Base-by-base conservation (phyloP, 345 rosid genomes). In the Gynandropsis gynandra region DNA sequence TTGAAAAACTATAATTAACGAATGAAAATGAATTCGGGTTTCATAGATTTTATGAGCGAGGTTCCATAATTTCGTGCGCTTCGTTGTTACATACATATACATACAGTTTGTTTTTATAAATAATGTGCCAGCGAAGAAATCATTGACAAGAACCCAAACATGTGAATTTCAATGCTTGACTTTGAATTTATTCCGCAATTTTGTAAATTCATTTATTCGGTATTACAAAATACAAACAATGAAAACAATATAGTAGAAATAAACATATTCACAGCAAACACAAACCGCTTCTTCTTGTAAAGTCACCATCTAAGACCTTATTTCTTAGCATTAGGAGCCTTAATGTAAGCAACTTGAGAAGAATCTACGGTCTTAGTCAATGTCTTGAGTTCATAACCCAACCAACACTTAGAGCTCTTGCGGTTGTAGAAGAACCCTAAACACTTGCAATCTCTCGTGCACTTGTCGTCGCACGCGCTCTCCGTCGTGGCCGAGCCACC, bases 331-430 rank as follows among this genome's bases (percentile, higher is more conserved):
- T 52, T 65, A 13, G 60, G 55, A 59, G 70, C 61, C 11, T 67
- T 67, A 12, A 67, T 61, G 16, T 67, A 67, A 50, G 66, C 72
- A 42, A 67, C 58, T 0, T 59, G 15, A 6, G 63, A 49, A 14
- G 58, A 8, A 61, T 67, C 63, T 9, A 52, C 53, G 10, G 62
- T 61, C 35, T 61, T 43, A 29, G 33, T 67, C 43, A 83, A 37
- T 11, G 92, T 83, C 56, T 45, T 78, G 31, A 80, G 54, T 45
- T 83, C 92, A 37, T 78, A 67, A n/a, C n/a, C n/a, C n/a, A 72
- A 52, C 92, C 82, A 80, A 43, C 85, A 80, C 69, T 13, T 76
- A 0, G 71, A 74, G 13, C 64, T 55, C 20, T 72, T 67, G 36
- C 51, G 66, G 18, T 66, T 67, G 58, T 76, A 80, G 43, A 80